These are phyloP conservation scores for Xerocomus alliaceus DNA, from an alignment of 1,284 basidiomycete genomes.

Conservation along the genomic window DNA sequence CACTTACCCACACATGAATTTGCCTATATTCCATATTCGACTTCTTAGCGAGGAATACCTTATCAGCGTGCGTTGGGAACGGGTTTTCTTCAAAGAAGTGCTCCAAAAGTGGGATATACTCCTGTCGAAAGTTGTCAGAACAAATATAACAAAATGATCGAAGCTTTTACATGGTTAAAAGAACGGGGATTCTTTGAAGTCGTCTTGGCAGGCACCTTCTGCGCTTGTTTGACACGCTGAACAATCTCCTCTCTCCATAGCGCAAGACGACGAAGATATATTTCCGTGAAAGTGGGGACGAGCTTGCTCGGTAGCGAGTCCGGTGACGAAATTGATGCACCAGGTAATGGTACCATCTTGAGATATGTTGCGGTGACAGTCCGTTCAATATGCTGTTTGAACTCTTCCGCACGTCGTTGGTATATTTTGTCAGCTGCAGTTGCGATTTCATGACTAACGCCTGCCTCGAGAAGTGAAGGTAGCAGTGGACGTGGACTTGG, in stretches of 20 bases:
- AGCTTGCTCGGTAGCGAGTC: background rate
- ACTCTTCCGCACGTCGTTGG: background rate
- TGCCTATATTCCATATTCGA: slow-evolving; percentile 57
- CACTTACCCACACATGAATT: slow-evolving; percentile 65
- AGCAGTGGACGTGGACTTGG: background rate
- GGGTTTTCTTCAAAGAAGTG: slow-evolving; percentile 57
- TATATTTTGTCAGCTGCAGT: background rate
- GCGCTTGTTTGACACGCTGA: background rate
- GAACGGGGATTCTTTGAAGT: background rate
- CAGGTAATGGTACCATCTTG: background rate
- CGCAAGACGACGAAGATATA: background rate
- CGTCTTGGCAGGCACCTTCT: fast-evolving
- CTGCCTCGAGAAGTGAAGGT: slow-evolving; percentile 6
- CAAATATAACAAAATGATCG: fast-evolving
- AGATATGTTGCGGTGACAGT: background rate
- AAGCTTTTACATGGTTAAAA: slow-evolving; percentile 16
- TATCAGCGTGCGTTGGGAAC: slow-evolving; percentile 56
- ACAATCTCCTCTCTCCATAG: slow-evolving; percentile 14
- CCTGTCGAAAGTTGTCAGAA: slow-evolving; percentile 36
- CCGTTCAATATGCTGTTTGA: background rate
- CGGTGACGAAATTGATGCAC: fast-evolving
- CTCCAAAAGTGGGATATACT: slow-evolving; percentile 56
- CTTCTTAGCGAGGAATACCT: slow-evolving; percentile 49
- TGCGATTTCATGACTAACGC: background rate
- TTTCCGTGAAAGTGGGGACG: fast-evolving